A percentile compares a stretch with the other conserved stretches of the same genome.
phyloP scores from a whole-genome alignment of 768 basidiomycete species.

The Tremella mesenterica region DNA sequence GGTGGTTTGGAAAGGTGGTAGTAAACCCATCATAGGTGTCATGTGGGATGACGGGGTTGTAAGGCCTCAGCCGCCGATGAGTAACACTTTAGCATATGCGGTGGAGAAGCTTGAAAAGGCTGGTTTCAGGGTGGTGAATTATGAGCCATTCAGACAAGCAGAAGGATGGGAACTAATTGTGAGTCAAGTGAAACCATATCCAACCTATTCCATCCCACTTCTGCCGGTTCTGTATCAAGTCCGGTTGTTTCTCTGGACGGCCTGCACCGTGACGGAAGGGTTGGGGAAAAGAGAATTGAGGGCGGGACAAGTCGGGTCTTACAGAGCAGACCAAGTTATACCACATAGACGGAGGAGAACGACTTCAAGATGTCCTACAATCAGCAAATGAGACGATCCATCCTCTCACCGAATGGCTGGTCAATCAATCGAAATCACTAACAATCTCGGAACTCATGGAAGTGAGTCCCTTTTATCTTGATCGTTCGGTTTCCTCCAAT shows the following conservation, averaged over 20 bases:
- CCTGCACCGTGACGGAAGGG: too few species aligned
- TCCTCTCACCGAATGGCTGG: slow-evolving; percentile 5
- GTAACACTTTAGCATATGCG: slow-evolving; percentile 16
- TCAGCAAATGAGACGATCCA: background rate
- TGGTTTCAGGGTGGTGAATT: slow-evolving; percentile 31
- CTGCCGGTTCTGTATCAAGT: too few species aligned
- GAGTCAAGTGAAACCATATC: background rate
- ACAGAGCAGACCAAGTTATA: slow-evolving; percentile 9
- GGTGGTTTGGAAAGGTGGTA: background rate
- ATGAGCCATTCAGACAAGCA: background rate
- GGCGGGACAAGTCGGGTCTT: too few species aligned
- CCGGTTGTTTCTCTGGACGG: too few species aligned
- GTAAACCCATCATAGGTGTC: slow-evolving; percentile 3
- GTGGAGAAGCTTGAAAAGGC: slow-evolving; percentile 21
- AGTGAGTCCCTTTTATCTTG: slow-evolving; percentile 11
- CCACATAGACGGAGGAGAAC: slow-evolving; percentile 23
- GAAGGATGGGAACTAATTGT: slow-evolving; percentile 7
- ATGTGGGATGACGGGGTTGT: slow-evolving; percentile 27
- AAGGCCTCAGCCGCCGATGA: slow-evolving; percentile 26
- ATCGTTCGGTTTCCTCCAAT: too few species aligned
- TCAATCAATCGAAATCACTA: slow-evolving; percentile 18
- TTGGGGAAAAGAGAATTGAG: too few species aligned
- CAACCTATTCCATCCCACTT: background rate
- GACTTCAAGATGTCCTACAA: slow-evolving; percentile 7
- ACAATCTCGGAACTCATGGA: slow-evolving; percentile 12